Conservation (phyloP, 805 yeast species). For the Metschnikowia santaceciliae region DNA sequence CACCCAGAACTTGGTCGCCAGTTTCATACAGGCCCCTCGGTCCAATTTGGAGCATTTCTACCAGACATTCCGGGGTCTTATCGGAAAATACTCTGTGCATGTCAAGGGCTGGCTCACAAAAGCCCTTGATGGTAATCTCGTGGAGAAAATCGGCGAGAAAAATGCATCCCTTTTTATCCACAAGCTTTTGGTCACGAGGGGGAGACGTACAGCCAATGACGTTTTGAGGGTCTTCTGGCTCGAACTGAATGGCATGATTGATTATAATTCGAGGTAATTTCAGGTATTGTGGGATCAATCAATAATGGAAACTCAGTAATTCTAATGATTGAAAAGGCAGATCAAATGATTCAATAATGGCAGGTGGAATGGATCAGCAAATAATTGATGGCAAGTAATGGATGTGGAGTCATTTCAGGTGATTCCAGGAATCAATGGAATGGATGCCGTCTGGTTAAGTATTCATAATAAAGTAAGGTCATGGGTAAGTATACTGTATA, state of each 20-base stretch:
- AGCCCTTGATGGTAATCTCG: constrained; percentile 3
- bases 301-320: too few relatives aligned
- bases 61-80: constrained; percentile 46
- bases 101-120: constrained; percentile 28
- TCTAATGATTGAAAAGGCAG: too few relatives aligned
- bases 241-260: constrained; percentile 51
- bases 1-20: constrained; percentile 23
- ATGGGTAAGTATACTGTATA: too few relatives aligned
- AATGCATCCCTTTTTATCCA: constrained; percentile 44
- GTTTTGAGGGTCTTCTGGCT: constrained; percentile 65
- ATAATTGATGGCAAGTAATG: too few relatives aligned
- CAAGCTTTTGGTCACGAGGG: constrained; percentile 59
- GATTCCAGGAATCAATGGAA: too few relatives aligned
- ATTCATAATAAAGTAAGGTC: too few relatives aligned
- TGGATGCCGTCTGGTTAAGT: too few relatives aligned
- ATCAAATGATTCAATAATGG: too few relatives aligned
- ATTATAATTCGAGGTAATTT: constrained; percentile 23
- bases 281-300: too few relatives aligned
- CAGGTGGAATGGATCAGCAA: too few relatives aligned
- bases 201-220: constrained; percentile 57
- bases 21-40: constrained; percentile 46
- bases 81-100: constrained; percentile 45
- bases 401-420: too few relatives aligned
- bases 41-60: constrained; percentile 59
- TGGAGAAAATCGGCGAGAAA: constrained; percentile 22